These are phyloP conservation scores for Triglochin maritima DNA, from an alignment of 106 monocot genomes.

Conservation along the genomic window DNA sequence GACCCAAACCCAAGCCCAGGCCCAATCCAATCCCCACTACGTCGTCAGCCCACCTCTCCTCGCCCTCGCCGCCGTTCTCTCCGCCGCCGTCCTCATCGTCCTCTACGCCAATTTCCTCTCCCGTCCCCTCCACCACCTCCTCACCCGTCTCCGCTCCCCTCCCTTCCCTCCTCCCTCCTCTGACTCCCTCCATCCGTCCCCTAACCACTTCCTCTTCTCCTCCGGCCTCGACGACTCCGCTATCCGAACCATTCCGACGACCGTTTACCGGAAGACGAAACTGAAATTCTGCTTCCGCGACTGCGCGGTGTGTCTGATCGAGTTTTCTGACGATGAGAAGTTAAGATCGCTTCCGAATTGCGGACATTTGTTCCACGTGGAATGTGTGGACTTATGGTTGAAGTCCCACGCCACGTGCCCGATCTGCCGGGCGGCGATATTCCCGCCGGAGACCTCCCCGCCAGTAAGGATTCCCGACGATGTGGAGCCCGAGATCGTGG, in stretches of 20 bases:
- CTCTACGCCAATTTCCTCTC: constrained; percentile 54
- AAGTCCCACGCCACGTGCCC: constrained; percentile 85
- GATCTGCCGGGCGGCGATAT: constrained; percentile 67
- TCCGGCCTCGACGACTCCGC: constrained; percentile 70
- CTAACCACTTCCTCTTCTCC: constrained; percentile 42
- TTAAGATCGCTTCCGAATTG: constrained; percentile 73
- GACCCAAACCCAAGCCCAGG: constrained; percentile 6
- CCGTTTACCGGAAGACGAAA: constrained; percentile 38
- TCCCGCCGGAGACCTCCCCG: constrained; percentile 12
- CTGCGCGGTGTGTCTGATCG: constrained; percentile 85
- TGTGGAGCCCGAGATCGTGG: constrained; percentile 3
- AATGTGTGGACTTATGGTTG: constrained; percentile 95
- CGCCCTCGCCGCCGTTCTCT: constrained; percentile 78
- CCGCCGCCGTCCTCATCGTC: constrained; percentile 63
- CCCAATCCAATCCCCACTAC: not conserved
- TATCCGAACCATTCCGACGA: constrained; percentile 66
- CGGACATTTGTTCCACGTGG: constrained; percentile 81
- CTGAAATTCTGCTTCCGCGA: constrained; percentile 35
- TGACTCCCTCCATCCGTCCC: constrained; percentile 21
- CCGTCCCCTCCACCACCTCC: constrained; percentile 26
- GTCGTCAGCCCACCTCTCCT: constrained; percentile 62
- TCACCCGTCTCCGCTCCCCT: constrained; percentile 16
- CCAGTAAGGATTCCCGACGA: not conserved
- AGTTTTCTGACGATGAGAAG: constrained; percentile 75
- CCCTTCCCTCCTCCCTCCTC: constrained; percentile 12